Base-by-base conservation (phyloP, 352 stramenopile genomes). In the Globisporangium cederbergense region DNA sequence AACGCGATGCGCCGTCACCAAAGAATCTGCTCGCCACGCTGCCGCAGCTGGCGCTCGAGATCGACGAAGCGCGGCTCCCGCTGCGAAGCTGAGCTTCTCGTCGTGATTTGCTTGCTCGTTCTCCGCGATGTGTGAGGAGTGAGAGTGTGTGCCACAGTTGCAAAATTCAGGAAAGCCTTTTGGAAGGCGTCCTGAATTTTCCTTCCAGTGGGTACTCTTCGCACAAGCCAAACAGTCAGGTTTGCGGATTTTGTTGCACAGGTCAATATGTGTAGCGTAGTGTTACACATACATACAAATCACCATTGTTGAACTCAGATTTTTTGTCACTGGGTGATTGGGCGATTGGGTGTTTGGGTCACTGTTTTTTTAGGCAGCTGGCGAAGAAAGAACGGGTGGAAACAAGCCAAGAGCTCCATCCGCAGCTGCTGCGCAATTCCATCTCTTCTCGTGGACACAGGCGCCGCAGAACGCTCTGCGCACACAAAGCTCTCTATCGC, bases 41-140 rank as follows among this genome's bases (percentile, higher is more conserved):
- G 5, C 82, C 82, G 1, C 73, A 74, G 1, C 78, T 93, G n/a
- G 65, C 88, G 38, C 71, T 93, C 42, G 78, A 83, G 56, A 90
- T 93, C 51, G 69, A 73, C 51, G 65, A 65, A 25, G 61, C 62
- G 4, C 78, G 83, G 25, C 72, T 82, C 22, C 78, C 81, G 18
- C 16, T 57, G n/a, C 51, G 51, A 22, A 28, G 51, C 30, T 42
- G 14, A 28, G 51, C 30, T 42, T 22, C 28, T 43, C n/a, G 18
- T 46, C 46, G 25, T 20, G 42, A 47, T 62, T 50, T 54, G 49
- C 50, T 22, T 54, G 49, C 50, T 22, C 8, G 6, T 55, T 38
- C 36, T 42, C 8, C 36, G 36, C 9, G 36, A 14, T 20, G 9
- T 7, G 18, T 20, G 18, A 38, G 2, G 10, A 32, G 16, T 30